Evolutionary conservation across 805 yeast species (phyloP), one percentile per base, ranked within the genome.

Genomic region (Candida ascalaphidarum): DNA sequence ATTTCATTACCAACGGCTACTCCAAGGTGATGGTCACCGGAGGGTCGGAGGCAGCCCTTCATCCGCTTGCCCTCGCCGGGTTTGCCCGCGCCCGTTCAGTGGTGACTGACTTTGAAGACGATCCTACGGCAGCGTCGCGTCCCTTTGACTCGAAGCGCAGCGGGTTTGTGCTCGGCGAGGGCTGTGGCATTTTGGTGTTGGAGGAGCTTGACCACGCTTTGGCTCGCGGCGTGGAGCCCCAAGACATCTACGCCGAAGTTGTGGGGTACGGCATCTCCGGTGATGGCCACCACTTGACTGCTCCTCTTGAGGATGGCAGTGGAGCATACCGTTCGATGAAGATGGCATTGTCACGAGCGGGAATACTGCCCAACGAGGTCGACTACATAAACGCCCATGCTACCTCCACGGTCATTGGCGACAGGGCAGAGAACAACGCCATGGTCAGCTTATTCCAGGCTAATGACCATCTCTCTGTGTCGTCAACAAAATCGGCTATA

Each of bases 381-480:
- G 85, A 71, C 25, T 92, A 86, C 46, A 65, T 92, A 26, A 92
- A 94, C 54, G 96, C 98, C 2, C 99, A 92, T 53, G 98, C 99
- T 1, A 92, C 99, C 0, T 83, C 95, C 0, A 92, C 99, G 0
- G 58, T 63, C 5, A 56, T 88, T 3, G 99, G 99, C 4, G 99
- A 92, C 46, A 57, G 74, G 12, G 92, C 95, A 1, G 99, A 92
- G 47, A 75, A 81, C 43, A 48, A 50, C 23, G 97, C 97, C 3
- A 77, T 92, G 28, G 51, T 60, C 26, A 50, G 67, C 4, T 43
- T 81, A 4, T 72, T 84, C 30, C 32, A 25, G 3, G 55, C 46
- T 1, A 55, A 59, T 17, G 50, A 57, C 1, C 37, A 52, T 3
- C 38, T 77, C 10, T 61, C 65, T 23, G 74, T 92, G 1, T 75